A percentile compares a stretch with the other conserved stretches of the same genome.
phyloP scores from a whole-genome alignment of 352 stramenopile genomes.

The Phytophthora constricta region DNA sequence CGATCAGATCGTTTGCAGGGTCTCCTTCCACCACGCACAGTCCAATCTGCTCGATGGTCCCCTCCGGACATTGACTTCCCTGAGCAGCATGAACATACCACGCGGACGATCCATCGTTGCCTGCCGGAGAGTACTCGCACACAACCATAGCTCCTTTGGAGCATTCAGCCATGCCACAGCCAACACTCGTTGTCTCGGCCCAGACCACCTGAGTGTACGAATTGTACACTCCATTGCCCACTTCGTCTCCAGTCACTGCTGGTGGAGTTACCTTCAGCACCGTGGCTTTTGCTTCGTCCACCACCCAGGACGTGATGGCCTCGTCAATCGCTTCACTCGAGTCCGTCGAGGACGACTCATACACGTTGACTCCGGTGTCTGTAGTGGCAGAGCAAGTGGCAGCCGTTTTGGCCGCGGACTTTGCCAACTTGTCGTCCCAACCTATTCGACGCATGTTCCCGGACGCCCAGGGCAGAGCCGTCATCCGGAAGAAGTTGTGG shows the following conservation, averaged over 20 bases:
- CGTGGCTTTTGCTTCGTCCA: constrained; percentile 55
- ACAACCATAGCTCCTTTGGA: constrained; percentile 49
- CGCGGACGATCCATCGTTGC: constrained; percentile 57
- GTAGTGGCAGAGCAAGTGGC: constrained; percentile 46
- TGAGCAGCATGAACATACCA: constrained; percentile 67
- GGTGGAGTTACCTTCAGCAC: constrained; percentile 32
- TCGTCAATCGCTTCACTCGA: neutral
- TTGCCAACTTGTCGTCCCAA: constrained; percentile 66
- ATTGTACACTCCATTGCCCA: constrained; percentile 72
- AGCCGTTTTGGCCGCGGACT: constrained; percentile 44
- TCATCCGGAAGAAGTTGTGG: constrained; percentile 79
- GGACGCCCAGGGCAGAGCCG: constrained; percentile 61
- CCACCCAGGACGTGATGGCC: constrained; percentile 24
- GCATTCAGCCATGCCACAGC: constrained; percentile 66
- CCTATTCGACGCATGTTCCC: constrained; percentile 72
- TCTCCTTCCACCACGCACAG: constrained; percentile 66
- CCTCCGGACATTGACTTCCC: constrained; percentile 52
- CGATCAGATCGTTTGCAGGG: constrained; percentile 57
- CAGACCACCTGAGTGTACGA: constrained; percentile 81
- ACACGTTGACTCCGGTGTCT: constrained; percentile 55
- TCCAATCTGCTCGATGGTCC: constrained; percentile 45
- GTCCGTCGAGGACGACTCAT: constrained; percentile 40
- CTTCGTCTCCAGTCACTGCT: constrained; percentile 40
- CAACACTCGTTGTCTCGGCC: constrained; percentile 65
- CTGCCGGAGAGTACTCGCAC: constrained; percentile 66